Percentiles rank a stretch among this genome's conserved stretches.
Conservation (phyloP, 176 grass and related monocot genomes). For the Saccharum officinarum region DNA sequence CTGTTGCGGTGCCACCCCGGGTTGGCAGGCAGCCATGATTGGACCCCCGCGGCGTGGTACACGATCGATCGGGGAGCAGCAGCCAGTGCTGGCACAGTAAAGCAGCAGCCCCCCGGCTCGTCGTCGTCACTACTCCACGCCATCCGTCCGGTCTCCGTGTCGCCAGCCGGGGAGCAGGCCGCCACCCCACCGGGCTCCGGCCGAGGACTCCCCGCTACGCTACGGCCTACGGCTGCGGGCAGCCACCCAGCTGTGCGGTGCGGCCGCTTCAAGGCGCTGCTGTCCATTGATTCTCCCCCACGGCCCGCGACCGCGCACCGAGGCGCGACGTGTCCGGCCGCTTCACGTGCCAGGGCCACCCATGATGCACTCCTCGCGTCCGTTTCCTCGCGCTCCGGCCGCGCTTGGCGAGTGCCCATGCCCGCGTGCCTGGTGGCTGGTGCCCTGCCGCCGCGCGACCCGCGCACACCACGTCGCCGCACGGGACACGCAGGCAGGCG, state of each 20-base stretch:
- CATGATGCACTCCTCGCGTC: too few species aligned
- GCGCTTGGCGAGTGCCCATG: neutral
- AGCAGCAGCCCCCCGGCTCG: neutral
- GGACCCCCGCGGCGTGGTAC: neutral
- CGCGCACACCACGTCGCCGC: too few species aligned
- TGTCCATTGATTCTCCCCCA: neutral
- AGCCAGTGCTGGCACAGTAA: neutral
- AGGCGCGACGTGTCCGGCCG: neutral
- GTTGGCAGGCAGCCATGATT: neutral
- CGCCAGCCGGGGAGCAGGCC: constrained; percentile 16
- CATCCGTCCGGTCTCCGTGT: constrained; percentile 10
- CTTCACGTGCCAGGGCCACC: neutral
- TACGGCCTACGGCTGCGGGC: neutral
- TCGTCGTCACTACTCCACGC: neutral
- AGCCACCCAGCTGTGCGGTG: neutral
- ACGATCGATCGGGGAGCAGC: neutral
- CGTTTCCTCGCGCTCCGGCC: neutral
- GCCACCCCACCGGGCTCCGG: neutral
- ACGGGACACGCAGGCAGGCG: too few species aligned
- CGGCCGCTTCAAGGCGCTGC: neutral
- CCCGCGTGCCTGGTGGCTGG: neutral
- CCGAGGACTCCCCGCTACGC: neutral
- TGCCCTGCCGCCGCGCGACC: neutral
- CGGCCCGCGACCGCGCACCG: neutral
- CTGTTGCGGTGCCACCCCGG: too few species aligned